Base-by-base conservation (phyloP, 2,329 filamentous ascomycete genomes). In the Phyllosticta paracitricarpa region DNA sequence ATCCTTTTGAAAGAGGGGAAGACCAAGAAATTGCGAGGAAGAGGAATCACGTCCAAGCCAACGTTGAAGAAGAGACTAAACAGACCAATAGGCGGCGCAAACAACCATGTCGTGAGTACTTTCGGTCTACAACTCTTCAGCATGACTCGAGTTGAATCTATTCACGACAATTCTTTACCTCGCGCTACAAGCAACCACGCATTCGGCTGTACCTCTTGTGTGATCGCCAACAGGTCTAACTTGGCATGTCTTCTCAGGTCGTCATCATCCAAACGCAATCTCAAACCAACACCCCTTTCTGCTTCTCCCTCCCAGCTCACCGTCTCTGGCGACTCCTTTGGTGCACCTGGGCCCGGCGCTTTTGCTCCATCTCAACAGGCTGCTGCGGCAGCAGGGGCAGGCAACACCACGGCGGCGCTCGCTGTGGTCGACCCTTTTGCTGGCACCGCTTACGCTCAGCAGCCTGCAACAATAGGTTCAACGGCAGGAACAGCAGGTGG, bases 281-380 rank as follows among this genome's bases (percentile, higher is more conserved):
- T 77, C 66, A 77, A 77, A 65, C 75, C 73, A 33, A 74, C 73
- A 24, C 71, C 71, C 64, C 67, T 76, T 65, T 72, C 73, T 57
- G 70, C 76, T 35, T 72, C 71, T 54, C 70, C 72, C 40, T 71
- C 71, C 24, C 72, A 73, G 61, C 67, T 73, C 62, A 70, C 70
- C 24, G 63, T 74, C 53, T 63, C 68, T 35, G 69, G 70, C 57
- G 63, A 62, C 59, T 30, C 53, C 8, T 14, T 54, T 24, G 12
- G 33, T 10, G 33, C 33, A 17, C 6, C 33, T 12, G 33, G 33
- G 33, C 54, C 56, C 57, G 19, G 24, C 26, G 22, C 51, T 19
- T 51, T 55, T 57, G n/a, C 59, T 53, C 22, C 51, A n/a, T 9
- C 30, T 55, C 12, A 57, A 19, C 54, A 35, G 57, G 28, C 58